phyloP scores from a whole-genome alignment of 148 eudicot genomes.

The Nepenthes gracilis region DNA sequence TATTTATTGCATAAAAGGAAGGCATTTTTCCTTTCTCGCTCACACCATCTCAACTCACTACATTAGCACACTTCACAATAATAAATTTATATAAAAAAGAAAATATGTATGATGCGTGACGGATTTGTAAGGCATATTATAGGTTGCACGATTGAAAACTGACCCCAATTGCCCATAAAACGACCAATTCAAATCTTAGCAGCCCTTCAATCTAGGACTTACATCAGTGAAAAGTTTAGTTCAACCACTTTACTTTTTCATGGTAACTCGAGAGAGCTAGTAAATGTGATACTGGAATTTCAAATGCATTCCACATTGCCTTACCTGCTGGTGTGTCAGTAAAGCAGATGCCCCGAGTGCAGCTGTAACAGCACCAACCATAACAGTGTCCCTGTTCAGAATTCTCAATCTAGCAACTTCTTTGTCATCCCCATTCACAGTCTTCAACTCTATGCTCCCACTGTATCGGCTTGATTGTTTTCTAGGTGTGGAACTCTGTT shows the following conservation, averaged over 20 bases:
- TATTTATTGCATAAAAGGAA: no score
- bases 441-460: background rate
- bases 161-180: background rate
- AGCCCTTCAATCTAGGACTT: no score
- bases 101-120: no score
- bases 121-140: no score
- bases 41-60: no score
- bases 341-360: constrained; percentile 91
- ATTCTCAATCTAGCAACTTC: constrained; percentile 8
- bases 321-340: constrained; percentile 54
- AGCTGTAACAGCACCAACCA: constrained; percentile 92
- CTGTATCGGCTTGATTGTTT: background rate
- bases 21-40: no score
- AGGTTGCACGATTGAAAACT: background rate
- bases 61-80: no score
- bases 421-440: background rate
- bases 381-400: constrained; percentile 22
- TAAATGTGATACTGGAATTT: background rate
- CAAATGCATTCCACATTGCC: constrained; percentile 1
- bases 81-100: no score
- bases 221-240: background rate
- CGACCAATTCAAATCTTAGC: background rate
- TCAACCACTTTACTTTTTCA: background rate
- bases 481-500: background rate
- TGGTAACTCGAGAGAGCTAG: background rate